phyloP scores from a whole-genome alignment of 2,329 filamentous ascomycete species.

The Calonectria ilicicola region DNA sequence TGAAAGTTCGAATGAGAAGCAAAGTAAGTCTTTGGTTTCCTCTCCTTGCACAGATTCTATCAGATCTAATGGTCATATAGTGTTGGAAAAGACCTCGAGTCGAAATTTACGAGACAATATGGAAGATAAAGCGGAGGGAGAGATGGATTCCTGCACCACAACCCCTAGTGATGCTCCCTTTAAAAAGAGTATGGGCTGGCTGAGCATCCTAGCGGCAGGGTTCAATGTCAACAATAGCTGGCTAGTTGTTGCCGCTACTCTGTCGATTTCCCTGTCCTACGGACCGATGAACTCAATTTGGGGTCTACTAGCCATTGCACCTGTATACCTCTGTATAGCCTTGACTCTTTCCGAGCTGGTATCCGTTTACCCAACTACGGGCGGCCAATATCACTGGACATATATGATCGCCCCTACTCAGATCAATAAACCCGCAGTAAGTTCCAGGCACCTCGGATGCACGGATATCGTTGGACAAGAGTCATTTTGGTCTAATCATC shows the following conservation, averaged over 20 bases:
- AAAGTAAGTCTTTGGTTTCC: too few species aligned
- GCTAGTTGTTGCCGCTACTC: background rate
- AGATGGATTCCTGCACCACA: background rate
- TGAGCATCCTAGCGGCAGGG: background rate
- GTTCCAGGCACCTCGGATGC: too few species aligned
- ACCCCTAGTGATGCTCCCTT: background rate
- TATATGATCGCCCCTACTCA: background rate
- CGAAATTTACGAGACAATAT: background rate
- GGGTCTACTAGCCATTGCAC: background rate
- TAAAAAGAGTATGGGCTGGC: constrained; percentile 4
- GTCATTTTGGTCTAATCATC: background rate
- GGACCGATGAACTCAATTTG: constrained; percentile 1
- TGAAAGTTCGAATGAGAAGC: too few species aligned
- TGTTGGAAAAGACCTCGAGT: background rate
- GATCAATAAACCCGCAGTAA: background rate
- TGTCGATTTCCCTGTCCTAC: constrained; percentile 3
- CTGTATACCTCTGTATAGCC: background rate
- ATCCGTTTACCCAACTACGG: background rate
- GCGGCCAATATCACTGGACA: constrained; percentile 6
- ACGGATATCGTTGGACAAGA: too few species aligned
- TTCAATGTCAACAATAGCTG: constrained; percentile 14
- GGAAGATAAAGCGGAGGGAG: background rate
- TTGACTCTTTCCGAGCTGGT: background rate
- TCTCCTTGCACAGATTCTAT: background rate
- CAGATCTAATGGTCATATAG: background rate